These are phyloP conservation scores for Cicer chorassanicum DNA, from an alignment of 306 rosid species.

Conservation along the genomic window DNA sequence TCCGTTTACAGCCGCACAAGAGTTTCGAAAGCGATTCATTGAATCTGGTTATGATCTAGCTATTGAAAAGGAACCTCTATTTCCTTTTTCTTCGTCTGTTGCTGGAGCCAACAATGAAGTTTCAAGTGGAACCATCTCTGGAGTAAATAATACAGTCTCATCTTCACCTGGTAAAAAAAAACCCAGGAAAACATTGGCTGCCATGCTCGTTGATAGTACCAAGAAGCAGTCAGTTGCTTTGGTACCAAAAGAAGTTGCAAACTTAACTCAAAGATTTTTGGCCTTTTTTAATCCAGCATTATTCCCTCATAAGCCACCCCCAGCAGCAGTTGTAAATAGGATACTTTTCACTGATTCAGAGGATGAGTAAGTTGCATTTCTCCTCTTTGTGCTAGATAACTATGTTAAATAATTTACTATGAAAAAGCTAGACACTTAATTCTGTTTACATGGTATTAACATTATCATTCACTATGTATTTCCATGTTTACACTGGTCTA, in stretches of 20 bases:
- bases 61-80: conserved; percentile 74
- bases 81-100: conserved; percentile 61
- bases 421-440: conserved; percentile 26
- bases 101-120: conserved; percentile 56
- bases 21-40: conserved; percentile 64
- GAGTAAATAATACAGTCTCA: conserved; percentile 50
- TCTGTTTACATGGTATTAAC: background rate
- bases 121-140: conserved; percentile 48
- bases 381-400: conserved; percentile 33
- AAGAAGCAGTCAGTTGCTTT: conserved; percentile 85
- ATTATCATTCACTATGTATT: background rate
- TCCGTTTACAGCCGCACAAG: conserved; percentile 67
- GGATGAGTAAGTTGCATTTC: conserved; percentile 79
- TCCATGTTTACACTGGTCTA: background rate
- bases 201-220: conserved; percentile 85
- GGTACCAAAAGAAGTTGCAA: conserved; percentile 85
- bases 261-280: conserved; percentile 68
- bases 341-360: conserved; percentile 93
- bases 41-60: conserved; percentile 58
- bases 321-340: conserved; percentile 72
- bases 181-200: conserved; percentile 90
- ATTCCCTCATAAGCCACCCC: conserved; percentile 90
- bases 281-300: conserved; percentile 82
- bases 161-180: conserved; percentile 58
- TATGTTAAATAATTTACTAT: conserved; percentile 38